Evolutionary conservation across 306 rosid species (phyloP).

Genomic region (Elaeagnus macrophylla): DNA sequence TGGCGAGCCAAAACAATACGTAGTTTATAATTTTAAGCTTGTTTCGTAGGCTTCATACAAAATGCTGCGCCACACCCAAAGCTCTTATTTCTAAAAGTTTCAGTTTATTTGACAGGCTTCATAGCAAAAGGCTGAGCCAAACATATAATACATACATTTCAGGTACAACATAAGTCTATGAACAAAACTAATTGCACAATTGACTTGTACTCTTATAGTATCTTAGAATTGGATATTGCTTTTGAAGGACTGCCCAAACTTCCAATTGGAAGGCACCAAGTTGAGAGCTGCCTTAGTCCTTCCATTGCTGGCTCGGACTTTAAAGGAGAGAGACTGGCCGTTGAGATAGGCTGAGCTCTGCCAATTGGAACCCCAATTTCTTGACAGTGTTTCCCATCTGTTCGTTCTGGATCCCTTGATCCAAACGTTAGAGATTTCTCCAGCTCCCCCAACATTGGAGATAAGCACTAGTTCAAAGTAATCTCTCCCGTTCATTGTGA

Average conservation of each 20-base stretch:
- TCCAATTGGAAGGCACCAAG: constrained; percentile 41
- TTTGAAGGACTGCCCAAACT: constrained; percentile 43
- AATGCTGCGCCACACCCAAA: no score
- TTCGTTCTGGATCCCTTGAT: constrained; percentile 39
- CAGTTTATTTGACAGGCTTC: no score
- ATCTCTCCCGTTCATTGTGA: constrained; percentile 37
- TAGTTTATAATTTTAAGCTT: no score
- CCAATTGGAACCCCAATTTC: constrained; percentile 54
- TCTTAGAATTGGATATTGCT: constrained; percentile 17
- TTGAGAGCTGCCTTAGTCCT: constrained; percentile 22
- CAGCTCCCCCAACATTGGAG: constrained; percentile 45
- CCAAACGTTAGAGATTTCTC: constrained; percentile 46
- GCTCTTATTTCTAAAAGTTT: no score
- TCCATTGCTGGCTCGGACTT: constrained; percentile 37
- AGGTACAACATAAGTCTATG: no score
- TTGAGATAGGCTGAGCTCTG: constrained; percentile 40
- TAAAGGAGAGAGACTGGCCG: constrained; percentile 50
- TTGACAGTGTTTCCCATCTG: constrained; percentile 47
- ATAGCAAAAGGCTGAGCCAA: no score
- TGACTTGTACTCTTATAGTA: neutral
- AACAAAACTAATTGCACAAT: no score
- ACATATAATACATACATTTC: no score
- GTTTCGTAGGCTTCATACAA: no score
- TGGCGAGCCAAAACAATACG: no score
- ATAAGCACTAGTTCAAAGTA: constrained; percentile 43